phyloP scores from a whole-genome alignment of 176 grass and related monocot genomes.

The Triticum turgidum region DNA sequence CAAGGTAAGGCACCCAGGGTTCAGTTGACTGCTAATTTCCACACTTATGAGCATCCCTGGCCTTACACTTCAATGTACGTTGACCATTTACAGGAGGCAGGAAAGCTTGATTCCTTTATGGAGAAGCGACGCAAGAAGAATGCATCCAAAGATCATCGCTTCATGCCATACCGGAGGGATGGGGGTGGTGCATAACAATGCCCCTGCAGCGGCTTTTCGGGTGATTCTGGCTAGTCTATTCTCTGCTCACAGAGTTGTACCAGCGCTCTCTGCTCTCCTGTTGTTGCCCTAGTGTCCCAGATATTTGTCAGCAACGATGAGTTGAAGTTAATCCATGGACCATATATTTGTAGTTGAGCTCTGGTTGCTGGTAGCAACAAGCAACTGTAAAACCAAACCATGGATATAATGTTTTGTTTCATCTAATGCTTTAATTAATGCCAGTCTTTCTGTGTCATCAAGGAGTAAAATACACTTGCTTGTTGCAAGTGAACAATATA shows the following conservation, averaged over 20 bases:
- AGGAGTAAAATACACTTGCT: neutral
- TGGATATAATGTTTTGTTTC: neutral
- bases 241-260: neutral
- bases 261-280: neutral
- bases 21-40: neutral
- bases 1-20: conserved; percentile 54
- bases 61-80: neutral
- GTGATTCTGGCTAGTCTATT: neutral
- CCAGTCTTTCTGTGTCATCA: no score
- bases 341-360: neutral
- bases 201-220: neutral
- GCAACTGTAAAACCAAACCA: neutral
- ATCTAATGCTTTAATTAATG: no score
- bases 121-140: conserved; percentile 81
- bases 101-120: conserved; percentile 83
- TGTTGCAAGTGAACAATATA: neutral
- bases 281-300: neutral
- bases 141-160: conserved; percentile 93
- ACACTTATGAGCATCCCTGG: neutral
- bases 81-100: conserved; percentile 50
- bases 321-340: neutral
- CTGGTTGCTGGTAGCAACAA: neutral
- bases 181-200: conserved; percentile 33
- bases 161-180: conserved; percentile 78
- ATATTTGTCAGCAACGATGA: neutral